Evolutionary conservation across 768 basidiomycete genomes (phyloP), one percentile per base, ranked within the genome.

Genomic region (Boletus insuetus): DNA sequence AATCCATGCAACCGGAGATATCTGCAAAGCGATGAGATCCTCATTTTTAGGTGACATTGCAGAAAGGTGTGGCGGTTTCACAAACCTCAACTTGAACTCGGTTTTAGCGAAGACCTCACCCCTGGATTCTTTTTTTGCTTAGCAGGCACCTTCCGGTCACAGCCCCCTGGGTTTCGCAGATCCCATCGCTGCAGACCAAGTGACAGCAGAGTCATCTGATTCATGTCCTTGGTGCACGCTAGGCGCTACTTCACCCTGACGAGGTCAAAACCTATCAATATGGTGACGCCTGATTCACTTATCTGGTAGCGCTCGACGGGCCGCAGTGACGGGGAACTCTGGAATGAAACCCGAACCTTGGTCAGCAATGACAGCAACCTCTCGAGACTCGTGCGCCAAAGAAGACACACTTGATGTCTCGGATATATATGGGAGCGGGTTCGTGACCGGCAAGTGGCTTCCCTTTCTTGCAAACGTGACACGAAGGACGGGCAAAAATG

Each of bases 401-500:
- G 60, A 64, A 61, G 61, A 6, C 56, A 3, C 7, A 9, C 38
- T n/a, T n/a, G 9, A 22, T 49, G 34, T 29, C 24, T 51, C 51
- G 32, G 39, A 53, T 58, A 49, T 62, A 56, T 59, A 50, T 60
- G 46, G 58, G 29, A 56, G 44, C 31, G 22, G 8, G 37, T 35
- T 50, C 32, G 51, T 49, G 29, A 54, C 19, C n/a, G 45, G 63
- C 11, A 50, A 45, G 51, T 20, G 42, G 31, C 22, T 58, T 58
- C 51, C 59, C 42, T 51, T 54, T 42, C 16, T 38, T 38, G 17
- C 39, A 29, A 41, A 39, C 40, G 19, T 42, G 59, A 49, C 8
- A 35, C 31, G 34, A 31, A 13, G 35, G 24, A 29, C 37, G 46
- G 31, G 44, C 12, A 37, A 51, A 58, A 44, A 32, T 22, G 55